phyloP scores from a whole-genome alignment of 495 filamentous ascomycete genomes.

The Penicillium roqueforti region DNA sequence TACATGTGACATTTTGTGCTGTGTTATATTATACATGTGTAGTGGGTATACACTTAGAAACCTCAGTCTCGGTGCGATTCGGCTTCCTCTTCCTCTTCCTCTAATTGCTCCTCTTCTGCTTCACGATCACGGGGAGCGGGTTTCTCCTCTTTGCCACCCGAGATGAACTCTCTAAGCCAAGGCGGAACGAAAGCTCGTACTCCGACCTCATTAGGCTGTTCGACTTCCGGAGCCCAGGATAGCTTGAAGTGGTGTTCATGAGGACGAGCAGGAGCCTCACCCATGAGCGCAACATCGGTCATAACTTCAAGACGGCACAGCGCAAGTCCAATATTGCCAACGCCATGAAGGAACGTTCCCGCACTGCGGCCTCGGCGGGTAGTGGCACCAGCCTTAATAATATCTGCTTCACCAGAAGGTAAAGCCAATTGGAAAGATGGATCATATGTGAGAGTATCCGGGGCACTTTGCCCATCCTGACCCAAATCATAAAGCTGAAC shows the following conservation, averaged over 20 bases:
- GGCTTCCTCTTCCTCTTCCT: constrained; percentile 33
- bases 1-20: constrained; percentile 9
- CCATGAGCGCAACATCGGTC: constrained; percentile 66
- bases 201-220: constrained; percentile 46
- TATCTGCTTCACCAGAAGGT: constrained; percentile 38
- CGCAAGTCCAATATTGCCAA: constrained; percentile 85
- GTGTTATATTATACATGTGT: constrained; percentile 24
- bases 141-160: constrained; percentile 26
- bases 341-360: constrained; percentile 70
- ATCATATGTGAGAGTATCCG: constrained; percentile 50
- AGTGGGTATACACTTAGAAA: neutral
- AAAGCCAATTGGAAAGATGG: constrained; percentile 28
- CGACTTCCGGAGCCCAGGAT: constrained; percentile 40
- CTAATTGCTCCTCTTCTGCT: constrained; percentile 35
- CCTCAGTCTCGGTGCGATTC: neutral
- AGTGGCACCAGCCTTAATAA: constrained; percentile 37
- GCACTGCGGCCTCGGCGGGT: constrained; percentile 57
- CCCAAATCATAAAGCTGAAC: constrained; percentile 62
- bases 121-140: constrained; percentile 17
- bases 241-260: constrained; percentile 54
- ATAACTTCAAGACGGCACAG: constrained; percentile 85
- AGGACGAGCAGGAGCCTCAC: constrained; percentile 52
- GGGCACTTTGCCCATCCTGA: constrained; percentile 26
- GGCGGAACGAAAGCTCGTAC: constrained; percentile 84
- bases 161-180: constrained; percentile 57